These are phyloP conservation scores for Phialophora verrucosa DNA, from an alignment of 2,329 filamentous ascomycete genomes.

Conservation along the genomic window DNA sequence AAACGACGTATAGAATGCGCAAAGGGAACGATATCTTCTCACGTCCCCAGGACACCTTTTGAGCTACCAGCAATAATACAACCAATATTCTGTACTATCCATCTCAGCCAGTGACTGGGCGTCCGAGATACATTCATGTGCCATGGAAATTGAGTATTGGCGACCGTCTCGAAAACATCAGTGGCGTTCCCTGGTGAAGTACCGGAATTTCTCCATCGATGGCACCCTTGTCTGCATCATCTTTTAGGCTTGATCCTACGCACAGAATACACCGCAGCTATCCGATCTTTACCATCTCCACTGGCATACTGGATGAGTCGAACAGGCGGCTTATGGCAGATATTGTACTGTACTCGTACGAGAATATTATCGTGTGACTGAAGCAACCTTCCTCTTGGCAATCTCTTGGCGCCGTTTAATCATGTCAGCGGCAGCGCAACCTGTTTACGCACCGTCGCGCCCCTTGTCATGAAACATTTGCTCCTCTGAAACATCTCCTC, in stretches of 20 bases:
- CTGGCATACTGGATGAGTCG: not conserved
- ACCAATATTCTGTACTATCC: no score
- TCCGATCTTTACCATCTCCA: not conserved
- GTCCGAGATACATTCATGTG: no score
- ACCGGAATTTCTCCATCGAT: not conserved
- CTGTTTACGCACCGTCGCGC: not conserved
- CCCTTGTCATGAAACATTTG: conserved; percentile 4
- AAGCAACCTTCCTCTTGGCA: not conserved
- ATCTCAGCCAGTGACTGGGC: no score
- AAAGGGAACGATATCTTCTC: no score
- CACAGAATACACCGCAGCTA: not conserved
- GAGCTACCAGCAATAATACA: no score
- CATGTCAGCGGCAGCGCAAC: not conserved
- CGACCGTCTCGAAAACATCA: no score
- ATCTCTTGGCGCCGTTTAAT: not conserved
- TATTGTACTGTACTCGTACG: no score
- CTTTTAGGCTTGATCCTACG: not conserved
- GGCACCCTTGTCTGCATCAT: not conserved
- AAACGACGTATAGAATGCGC: no score
- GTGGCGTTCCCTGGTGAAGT: no score
- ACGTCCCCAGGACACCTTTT: no score
- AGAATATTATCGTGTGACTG: not conserved
- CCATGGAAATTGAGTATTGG: no score
- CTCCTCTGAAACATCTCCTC: conserved; percentile 8
- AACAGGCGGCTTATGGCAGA: not conserved